Evolutionary conservation across 352 stramenopile genomes (phyloP).

Genomic region (Pythium biforme): DNA sequence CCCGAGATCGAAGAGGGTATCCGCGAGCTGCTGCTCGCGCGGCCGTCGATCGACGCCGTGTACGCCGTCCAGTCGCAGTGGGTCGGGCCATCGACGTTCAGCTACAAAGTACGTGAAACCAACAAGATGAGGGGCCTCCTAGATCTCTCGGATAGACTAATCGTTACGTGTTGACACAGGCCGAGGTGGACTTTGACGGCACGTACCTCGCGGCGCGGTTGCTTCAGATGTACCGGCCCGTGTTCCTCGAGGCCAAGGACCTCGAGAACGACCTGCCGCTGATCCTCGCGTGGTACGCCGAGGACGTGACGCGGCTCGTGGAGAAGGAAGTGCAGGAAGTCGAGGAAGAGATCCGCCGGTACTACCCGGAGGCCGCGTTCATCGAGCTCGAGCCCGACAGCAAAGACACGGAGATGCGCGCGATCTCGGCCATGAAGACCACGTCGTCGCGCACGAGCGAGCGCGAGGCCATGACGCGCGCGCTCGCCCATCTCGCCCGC

Average conservation of each 20-base stretch:
- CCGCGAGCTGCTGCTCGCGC: constrained; percentile 68
- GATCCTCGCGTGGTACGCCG: constrained; percentile 93
- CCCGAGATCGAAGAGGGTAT: constrained; percentile 88
- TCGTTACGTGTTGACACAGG: too few species aligned
- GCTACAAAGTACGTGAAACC: constrained; percentile 90
- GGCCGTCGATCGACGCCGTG: constrained; percentile 93
- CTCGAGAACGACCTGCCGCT: constrained; percentile 92
- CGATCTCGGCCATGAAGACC: constrained; percentile 78
- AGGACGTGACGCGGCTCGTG: constrained; percentile 95
- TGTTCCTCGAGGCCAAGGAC: constrained; percentile 91
- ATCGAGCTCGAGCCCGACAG: constrained; percentile 97
- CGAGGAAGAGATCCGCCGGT: constrained; percentile 91
- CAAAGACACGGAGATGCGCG: constrained; percentile 87
- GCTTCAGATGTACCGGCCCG: constrained; percentile 91
- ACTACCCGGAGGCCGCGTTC: constrained; percentile 94
- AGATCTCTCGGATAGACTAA: too few species aligned
- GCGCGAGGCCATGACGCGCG: constrained; percentile 81
- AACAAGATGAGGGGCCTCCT: too few species aligned
- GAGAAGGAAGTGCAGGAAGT: constrained; percentile 96
- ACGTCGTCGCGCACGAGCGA: constrained; percentile 80
- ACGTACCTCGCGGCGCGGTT: constrained; percentile 97
- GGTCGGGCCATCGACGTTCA: constrained; percentile 97
- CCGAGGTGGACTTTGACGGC: constrained; percentile 98
- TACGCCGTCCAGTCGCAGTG: constrained; percentile 97
- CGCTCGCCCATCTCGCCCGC: constrained; percentile 68